Percentiles rank a stretch among this genome's conserved stretches.
Evolutionary conservation across 768 basidiomycete genomes (phyloP).

Genomic region (Agaricus sinodeliciosus): DNA sequence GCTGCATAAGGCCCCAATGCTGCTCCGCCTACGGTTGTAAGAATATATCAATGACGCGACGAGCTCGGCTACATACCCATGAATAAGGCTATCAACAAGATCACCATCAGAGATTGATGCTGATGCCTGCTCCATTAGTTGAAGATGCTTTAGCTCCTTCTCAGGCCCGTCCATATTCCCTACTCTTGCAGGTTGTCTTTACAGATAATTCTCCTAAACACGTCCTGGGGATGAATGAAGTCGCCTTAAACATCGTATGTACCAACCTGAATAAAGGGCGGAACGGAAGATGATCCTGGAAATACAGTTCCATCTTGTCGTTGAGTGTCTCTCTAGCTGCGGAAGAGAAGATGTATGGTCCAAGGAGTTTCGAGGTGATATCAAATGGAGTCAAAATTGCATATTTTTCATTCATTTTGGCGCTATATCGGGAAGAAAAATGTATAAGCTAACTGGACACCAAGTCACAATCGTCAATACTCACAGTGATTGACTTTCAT

Average conservation of each 20-base stretch:
- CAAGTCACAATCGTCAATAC: slow-evolving; percentile 22
- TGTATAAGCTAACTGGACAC: neutral
- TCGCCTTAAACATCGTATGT: neutral
- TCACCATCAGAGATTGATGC: slow-evolving; percentile 94
- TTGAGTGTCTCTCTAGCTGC: slow-evolving; percentile 76
- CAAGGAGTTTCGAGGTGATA: slow-evolving; percentile 81
- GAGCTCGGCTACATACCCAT: slow-evolving; percentile 51
- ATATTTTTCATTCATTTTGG: slow-evolving; percentile 90
- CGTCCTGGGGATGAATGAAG: neutral
- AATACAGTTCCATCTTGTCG: slow-evolving; percentile 95
- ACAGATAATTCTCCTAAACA: slow-evolving; percentile 87
- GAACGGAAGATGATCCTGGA: slow-evolving; percentile 93
- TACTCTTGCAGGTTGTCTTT: slow-evolving; percentile 62
- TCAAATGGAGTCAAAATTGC: slow-evolving; percentile 88
- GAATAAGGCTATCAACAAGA: slow-evolving; percentile 87
- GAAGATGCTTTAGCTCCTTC: slow-evolving; percentile 61
- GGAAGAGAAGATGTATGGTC: slow-evolving; percentile 84
- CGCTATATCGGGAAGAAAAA: slow-evolving; percentile 36
- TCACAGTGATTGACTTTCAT: slow-evolving; percentile 87
- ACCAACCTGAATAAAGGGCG: slow-evolving; percentile 85
- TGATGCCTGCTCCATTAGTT: slow-evolving; percentile 82
- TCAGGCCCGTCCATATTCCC: slow-evolving; percentile 58
- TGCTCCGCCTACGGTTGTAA: slow-evolving; percentile 63
- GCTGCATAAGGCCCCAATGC: slow-evolving; percentile 92
- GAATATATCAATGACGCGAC: slow-evolving; percentile 1